Percentiles rank a stretch among this genome's conserved stretches.
phyloP scores from a whole-genome alignment of 768 basidiomycete genomes.

The Pleurotus cornucopiae region DNA sequence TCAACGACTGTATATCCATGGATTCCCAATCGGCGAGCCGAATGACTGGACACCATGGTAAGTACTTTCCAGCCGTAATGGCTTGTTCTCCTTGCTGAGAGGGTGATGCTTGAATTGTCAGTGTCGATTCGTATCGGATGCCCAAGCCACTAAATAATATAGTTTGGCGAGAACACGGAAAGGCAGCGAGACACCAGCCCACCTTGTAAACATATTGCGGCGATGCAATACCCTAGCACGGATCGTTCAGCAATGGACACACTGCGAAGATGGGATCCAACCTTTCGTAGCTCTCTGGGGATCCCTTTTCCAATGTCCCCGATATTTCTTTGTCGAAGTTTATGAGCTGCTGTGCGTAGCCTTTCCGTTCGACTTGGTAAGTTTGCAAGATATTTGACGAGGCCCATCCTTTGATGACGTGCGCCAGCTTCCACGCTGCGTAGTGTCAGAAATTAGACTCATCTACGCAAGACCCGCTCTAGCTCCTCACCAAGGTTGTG shows the following conservation, averaged over 20 bases:
- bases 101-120: not conserved
- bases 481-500: no score
- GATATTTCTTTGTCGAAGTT: slow-evolving; percentile 19
- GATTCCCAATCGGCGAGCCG: slow-evolving; percentile 13
- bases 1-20: slow-evolving; percentile 13
- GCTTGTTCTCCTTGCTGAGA: not conserved
- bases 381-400: slow-evolving; percentile 19
- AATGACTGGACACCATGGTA: slow-evolving; percentile 5
- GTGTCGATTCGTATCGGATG: slow-evolving; percentile 7
- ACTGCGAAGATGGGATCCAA: not conserved
- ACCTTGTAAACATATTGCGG: slow-evolving; percentile 14
- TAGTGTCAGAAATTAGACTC: not conserved
- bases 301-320: slow-evolving; percentile 1
- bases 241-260: not conserved
- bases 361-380: slow-evolving; percentile 23
- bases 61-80: not conserved
- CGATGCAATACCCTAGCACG: not conserved
- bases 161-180: not conserved
- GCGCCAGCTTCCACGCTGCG: slow-evolving; percentile 18
- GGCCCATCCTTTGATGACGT: slow-evolving; percentile 21
- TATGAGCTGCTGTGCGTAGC: slow-evolving; percentile 15
- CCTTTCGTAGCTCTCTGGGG: slow-evolving; percentile 1
- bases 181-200: not conserved
- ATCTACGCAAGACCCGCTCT: not conserved
- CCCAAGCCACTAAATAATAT: slow-evolving; percentile 9